Evolutionary conservation across 306 rosid species (phyloP).

Genomic region (Quercus alba): DNA sequence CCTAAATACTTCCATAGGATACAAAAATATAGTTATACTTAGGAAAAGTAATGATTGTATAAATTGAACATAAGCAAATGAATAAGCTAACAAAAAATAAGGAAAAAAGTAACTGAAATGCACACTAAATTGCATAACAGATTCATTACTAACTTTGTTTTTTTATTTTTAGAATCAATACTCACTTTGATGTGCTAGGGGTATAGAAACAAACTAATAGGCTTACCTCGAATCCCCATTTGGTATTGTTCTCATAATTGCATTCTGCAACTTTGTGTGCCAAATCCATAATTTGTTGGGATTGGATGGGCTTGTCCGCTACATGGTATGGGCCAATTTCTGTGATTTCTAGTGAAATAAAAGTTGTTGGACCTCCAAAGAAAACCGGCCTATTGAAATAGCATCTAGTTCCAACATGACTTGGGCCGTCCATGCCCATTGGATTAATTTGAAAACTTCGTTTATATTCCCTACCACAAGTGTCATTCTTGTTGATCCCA

Average conservation of each 20-base stretch:
- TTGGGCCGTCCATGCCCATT: conserved; percentile 34
- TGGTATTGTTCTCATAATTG: conserved; percentile 25
- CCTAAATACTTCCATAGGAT: too few relatives aligned
- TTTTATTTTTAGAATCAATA: neutral
- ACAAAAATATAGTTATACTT: too few relatives aligned
- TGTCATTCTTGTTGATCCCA: conserved; percentile 30
- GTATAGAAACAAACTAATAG: too few relatives aligned
- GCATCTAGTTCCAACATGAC: conserved; percentile 31
- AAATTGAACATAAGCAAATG: neutral
- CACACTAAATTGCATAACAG: too few relatives aligned
- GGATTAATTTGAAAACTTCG: neutral
- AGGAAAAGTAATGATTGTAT: too few relatives aligned
- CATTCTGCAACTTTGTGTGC: conserved; percentile 30
- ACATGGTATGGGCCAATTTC: conserved; percentile 16
- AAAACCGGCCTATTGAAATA: conserved; percentile 30
- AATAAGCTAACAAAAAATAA: neutral
- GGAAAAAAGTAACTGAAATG: too few relatives aligned
- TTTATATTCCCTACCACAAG: conserved; percentile 12
- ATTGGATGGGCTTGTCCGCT: conserved; percentile 20
- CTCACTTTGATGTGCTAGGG: neutral
- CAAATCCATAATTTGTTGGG: conserved; percentile 8
- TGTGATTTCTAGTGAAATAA: conserved; percentile 10
- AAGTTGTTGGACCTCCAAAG: conserved; percentile 34
- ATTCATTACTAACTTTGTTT: too few relatives aligned
- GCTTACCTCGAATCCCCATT: conserved; percentile 46